Evolutionary conservation across 2,329 filamentous ascomycete species (phyloP).

Genomic region (Aspergillus novofumigatus): DNA sequence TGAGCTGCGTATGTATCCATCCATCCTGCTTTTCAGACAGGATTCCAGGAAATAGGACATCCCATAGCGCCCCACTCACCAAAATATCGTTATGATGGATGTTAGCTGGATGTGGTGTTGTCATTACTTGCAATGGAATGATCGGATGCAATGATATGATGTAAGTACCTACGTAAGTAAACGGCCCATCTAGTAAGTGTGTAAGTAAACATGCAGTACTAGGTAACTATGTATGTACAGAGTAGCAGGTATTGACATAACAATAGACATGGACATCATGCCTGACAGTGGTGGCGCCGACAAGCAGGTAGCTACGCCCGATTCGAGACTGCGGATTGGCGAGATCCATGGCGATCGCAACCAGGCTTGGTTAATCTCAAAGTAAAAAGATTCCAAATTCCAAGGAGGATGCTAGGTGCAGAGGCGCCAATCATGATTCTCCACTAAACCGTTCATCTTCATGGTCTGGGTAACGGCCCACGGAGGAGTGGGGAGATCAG

Average conservation of each 20-base stretch:
- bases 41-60: not conserved
- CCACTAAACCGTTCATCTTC: conserved; percentile 15
- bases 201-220: not conserved
- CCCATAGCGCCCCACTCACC: too few relatives aligned
- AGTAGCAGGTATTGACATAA: not conserved
- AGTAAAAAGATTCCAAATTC: conserved; percentile 24
- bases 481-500: conserved; percentile 15
- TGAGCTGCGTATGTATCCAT: not conserved
- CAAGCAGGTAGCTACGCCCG: conserved; percentile 2
- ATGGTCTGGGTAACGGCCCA: conserved; percentile 17
- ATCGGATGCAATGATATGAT: not conserved
- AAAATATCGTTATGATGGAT: not conserved
- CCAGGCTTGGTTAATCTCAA: conserved; percentile 11
- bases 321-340: conserved; percentile 7
- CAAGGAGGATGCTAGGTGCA: conserved; percentile 10
- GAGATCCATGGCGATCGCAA: conserved; percentile 15
- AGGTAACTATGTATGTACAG: not conserved
- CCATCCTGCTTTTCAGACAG: not conserved
- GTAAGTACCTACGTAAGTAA: not conserved
- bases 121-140: not conserved
- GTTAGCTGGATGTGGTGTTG: too few relatives aligned
- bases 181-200: not conserved
- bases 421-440: conserved; percentile 18
- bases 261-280: not conserved
- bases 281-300: not conserved